Conservation (phyloP, 1,139 yeast genomes). For the Candida sp. region DNA sequence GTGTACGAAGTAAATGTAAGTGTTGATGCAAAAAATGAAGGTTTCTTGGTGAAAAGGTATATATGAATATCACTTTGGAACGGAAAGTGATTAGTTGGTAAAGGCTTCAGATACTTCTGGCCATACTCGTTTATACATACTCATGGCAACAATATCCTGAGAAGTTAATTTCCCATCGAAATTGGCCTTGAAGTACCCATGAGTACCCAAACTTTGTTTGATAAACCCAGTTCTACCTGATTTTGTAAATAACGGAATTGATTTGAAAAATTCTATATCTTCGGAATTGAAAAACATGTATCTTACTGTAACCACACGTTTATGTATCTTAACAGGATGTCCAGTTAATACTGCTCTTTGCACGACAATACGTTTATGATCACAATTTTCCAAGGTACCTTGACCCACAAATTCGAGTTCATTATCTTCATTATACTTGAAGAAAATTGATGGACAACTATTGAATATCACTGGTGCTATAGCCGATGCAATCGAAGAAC, state of each 20-base stretch:
- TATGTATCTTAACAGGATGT: slow-evolving; percentile 93
- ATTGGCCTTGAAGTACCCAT: slow-evolving; percentile 95
- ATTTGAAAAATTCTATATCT: slow-evolving; percentile 87
- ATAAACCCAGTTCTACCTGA: slow-evolving; percentile 92
- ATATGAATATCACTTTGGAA: background rate
- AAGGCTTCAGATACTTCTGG: slow-evolving; percentile 46
- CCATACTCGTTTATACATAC: slow-evolving; percentile 92
- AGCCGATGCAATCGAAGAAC: slow-evolving; percentile 71
- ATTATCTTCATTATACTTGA: slow-evolving; percentile 46
- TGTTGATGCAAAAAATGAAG: too few relatives aligned
- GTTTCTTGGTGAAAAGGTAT: background rate
- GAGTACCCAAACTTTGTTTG: slow-evolving; percentile 95
- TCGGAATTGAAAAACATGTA: slow-evolving; percentile 96
- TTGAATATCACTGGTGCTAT: slow-evolving; percentile 88
- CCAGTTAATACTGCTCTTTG: slow-evolving; percentile 92
- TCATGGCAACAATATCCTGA: slow-evolving; percentile 94
- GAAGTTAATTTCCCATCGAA: slow-evolving; percentile 90
- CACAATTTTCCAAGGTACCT: slow-evolving; percentile 87
- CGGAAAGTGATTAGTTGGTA: background rate
- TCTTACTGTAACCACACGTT: slow-evolving; percentile 84
- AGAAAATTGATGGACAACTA: slow-evolving; percentile 76
- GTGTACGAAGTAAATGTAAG: too few relatives aligned
- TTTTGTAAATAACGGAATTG: slow-evolving; percentile 89
- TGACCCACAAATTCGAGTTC: slow-evolving; percentile 73
- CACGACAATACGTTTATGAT: slow-evolving; percentile 79